Evolutionary conservation across 768 basidiomycete genomes (phyloP).

Genomic region (Boletus vermiculosoides): DNA sequence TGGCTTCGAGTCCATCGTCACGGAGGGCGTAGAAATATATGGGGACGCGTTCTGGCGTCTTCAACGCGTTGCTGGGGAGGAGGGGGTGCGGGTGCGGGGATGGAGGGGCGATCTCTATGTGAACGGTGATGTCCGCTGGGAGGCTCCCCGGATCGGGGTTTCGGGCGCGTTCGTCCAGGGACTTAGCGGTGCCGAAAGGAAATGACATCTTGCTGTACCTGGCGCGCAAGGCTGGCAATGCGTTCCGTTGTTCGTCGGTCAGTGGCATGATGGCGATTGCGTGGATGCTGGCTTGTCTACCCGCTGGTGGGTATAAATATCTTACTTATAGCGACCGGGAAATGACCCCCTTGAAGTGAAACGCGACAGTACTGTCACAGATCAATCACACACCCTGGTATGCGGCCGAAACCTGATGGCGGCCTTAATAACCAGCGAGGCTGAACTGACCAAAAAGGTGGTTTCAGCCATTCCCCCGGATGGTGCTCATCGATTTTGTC

Average conservation of each 20-base stretch:
- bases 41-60: constrained; percentile 17
- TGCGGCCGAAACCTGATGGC: not conserved
- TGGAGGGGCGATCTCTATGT: constrained; percentile 20
- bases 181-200: not conserved
- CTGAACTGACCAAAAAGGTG: not conserved
- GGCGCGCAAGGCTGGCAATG: not conserved
- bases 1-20: not conserved
- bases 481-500: not conserved
- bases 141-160: not conserved
- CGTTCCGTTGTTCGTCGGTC: constrained; percentile 15
- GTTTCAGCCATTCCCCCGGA: no score
- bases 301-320: no score
- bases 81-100: constrained; percentile 3
- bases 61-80: not conserved
- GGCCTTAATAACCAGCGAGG: not conserved
- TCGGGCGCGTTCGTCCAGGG: constrained; percentile 15
- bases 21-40: constrained; percentile 19
- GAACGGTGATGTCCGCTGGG: constrained; percentile 11
- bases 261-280: constrained; percentile 9
- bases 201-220: fast-evolving
- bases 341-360: not conserved
- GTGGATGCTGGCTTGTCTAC: not conserved
- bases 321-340: not conserved
- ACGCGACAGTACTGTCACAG: not conserved
- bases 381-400: not conserved